Base-by-base conservation (phyloP, 495 filamentous ascomycete species). In the Amniculicola lignicola region DNA sequence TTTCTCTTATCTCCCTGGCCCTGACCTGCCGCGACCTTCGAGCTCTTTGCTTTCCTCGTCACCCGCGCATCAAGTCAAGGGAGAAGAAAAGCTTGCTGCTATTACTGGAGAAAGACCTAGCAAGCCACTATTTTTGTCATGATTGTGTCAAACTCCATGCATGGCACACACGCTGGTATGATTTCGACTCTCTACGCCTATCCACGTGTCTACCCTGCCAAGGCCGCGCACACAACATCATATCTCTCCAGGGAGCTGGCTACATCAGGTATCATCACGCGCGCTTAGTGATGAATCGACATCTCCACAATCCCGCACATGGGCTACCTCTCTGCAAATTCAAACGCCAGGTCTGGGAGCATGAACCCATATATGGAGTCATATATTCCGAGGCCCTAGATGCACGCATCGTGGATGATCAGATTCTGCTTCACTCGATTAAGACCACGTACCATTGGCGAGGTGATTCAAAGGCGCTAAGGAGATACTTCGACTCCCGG, bases 281-380 rank as follows among this genome's bases (percentile, higher is more conserved):
- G 53, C 53, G 53, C 43, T 42, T 57, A 35, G 35, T 57, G 35
- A 57, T 57, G 53, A 50, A 57, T 50, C 53, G 36, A 16, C 53
- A 57, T 41, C 33, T 57, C 53, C 50, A 57, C 23, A 24, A 37
- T 11, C 33, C 53, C 23, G 33, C 43, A n/a, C 43, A 57, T 44
- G 53, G 53, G 35, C 29, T 57, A 3, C 44, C 53, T 41, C 33
- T 50, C 44, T 33, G 27, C 53, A 41, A 31, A 49, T 21, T 50
- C 43, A 44, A 57, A 44, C 12, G 50, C 6, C 22, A 33, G 43
- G 5, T 16, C 45, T 16, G 33, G 35, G 9, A 1, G 2, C 6
- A 47, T 21, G n/a, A 18, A 31, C 53, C 11, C 29, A 33, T 12
- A 49, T 21, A 22, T 22, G 21, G 43, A 42, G 40, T 57, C 35